Base-by-base conservation (phyloP, 2,329 filamentous ascomycete genomes). In the Aspergillus cejpii region DNA sequence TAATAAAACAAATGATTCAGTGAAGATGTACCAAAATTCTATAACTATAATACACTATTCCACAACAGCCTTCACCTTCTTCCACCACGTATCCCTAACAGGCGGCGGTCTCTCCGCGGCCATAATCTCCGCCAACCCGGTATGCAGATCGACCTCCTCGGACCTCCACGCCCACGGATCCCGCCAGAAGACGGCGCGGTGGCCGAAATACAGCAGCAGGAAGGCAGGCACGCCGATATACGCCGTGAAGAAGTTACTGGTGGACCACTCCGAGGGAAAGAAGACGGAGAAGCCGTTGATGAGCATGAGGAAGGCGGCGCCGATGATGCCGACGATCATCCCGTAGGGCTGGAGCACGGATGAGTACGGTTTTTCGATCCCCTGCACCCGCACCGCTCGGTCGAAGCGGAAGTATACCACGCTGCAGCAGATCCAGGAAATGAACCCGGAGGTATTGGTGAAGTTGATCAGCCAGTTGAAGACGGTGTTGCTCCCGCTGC, bases 271-370 rank as follows among this genome's bases (percentile, higher is more conserved):
- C 6, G 72, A 68, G 0, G 80, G 78, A 61, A 83, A 84, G 61
- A 91, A 90, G 11, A 84, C 77, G 27, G 81, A 77, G 65, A 89
- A 91, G 1, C 85, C 86, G 56, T 87, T 87, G 54, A 86, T 82
- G 2, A 90, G 65, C 1, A 76, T 78, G n/a, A 90, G 71, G 42
- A 87, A 75, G 19, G 80, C 59, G 1, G 58, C 57, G 7, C 61
- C 61, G 12, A 76, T 60, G 1, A 87, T 74, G 7, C 76, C 74
- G 43, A 77, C 66, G 57, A 75, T 87, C 0, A 83, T 77, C 2
- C 79, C 79, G 58, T 83, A 88, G 0, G 85, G 79, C 54, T 82
- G 79, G 4, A 81, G 53, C 17, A 58, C 58, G n/a, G 73, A 77
- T 21, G 64, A 64, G 54, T 79, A 83, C 0, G 79, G 76, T 4